A percentile compares a stretch with the other conserved stretches of the same genome.
Evolutionary conservation across 2,329 filamentous ascomycete species (phyloP).

Genomic region (Coleophoma cylindrospora): DNA sequence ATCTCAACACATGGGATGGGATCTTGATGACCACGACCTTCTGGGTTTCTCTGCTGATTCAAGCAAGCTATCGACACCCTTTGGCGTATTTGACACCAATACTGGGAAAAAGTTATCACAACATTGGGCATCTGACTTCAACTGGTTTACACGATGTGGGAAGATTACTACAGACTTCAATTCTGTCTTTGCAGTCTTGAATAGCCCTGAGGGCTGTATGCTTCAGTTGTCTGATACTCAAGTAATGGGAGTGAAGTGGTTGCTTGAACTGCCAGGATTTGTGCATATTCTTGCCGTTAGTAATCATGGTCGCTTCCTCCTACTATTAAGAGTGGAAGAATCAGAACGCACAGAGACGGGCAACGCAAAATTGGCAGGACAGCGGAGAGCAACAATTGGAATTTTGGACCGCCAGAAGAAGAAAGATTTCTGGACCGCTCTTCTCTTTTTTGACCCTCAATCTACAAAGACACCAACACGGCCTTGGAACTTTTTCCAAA

Average conservation of each 20-base stretch:
- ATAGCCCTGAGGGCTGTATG: neutral
- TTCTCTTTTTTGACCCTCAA: neutral
- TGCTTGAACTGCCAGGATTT: neutral
- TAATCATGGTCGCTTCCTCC: constrained; percentile 1
- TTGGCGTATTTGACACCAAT: neutral
- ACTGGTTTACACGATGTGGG: neutral
- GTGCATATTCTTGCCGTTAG: constrained; percentile 1
- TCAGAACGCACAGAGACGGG: neutral
- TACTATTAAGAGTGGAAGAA: neutral
- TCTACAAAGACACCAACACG: neutral
- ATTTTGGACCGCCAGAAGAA: neutral
- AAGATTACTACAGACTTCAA: neutral
- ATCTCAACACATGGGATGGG: neutral
- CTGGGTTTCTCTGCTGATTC: constrained; percentile 1
- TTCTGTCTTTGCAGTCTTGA: neutral
- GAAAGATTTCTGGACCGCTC: neutral
- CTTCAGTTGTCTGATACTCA: neutral
- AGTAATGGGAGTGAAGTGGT: neutral
- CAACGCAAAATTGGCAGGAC: neutral
- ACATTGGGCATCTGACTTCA: neutral
- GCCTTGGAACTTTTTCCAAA: neutral
- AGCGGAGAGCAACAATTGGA: neutral
- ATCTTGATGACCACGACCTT: constrained; percentile 2
- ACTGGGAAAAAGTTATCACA: neutral
- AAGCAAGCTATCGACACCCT: neutral